phyloP scores from a whole-genome alignment of 2,329 filamentous ascomycete species.

The Ceratocystis eucalypticola region DNA sequence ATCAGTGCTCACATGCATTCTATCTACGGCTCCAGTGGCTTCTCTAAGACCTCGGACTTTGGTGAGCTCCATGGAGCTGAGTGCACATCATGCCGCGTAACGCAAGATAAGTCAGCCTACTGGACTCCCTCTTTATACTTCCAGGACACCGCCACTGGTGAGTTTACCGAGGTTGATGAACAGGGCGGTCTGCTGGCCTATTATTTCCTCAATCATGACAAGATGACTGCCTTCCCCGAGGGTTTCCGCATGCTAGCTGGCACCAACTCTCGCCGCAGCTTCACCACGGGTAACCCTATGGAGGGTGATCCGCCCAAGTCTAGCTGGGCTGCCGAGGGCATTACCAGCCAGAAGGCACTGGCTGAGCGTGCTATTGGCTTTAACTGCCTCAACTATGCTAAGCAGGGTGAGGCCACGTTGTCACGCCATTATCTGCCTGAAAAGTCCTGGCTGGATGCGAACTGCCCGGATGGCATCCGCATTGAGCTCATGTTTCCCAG shows the following conservation, averaged over 20 bases:
- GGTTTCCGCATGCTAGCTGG: slow-evolving; percentile 76
- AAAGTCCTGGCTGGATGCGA: slow-evolving; percentile 64
- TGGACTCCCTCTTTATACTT: slow-evolving; percentile 77
- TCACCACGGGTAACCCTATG: slow-evolving; percentile 52
- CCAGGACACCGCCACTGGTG: slow-evolving; percentile 47
- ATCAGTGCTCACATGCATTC: slow-evolving; percentile 56
- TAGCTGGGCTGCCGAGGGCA: slow-evolving; percentile 49
- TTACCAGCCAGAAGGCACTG: slow-evolving; percentile 54
- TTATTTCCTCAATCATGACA: slow-evolving; percentile 60
- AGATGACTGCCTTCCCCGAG: slow-evolving; percentile 59
- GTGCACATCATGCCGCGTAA: slow-evolving; percentile 72
- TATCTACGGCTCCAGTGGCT: slow-evolving; percentile 50
- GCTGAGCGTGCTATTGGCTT: slow-evolving; percentile 76
- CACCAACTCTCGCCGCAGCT: slow-evolving; percentile 52
- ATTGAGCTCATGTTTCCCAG: slow-evolving; percentile 79
- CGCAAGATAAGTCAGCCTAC: slow-evolving; percentile 75
- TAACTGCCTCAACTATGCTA: slow-evolving; percentile 80
- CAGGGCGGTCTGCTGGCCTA: slow-evolving; percentile 80
- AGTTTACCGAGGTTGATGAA: slow-evolving; percentile 55
- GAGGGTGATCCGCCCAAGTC: slow-evolving; percentile 54
- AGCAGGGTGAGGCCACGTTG: slow-evolving; percentile 54
- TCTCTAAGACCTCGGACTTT: slow-evolving; percentile 36
- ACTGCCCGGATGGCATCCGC: slow-evolving; percentile 71
- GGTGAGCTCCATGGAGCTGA: slow-evolving; percentile 44
- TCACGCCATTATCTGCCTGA: slow-evolving; percentile 71